Evolutionary conservation across 352 stramenopile genomes (phyloP), one percentile per base, ranked within the genome.

Genomic region (Aphanomyces stellatus): DNA sequence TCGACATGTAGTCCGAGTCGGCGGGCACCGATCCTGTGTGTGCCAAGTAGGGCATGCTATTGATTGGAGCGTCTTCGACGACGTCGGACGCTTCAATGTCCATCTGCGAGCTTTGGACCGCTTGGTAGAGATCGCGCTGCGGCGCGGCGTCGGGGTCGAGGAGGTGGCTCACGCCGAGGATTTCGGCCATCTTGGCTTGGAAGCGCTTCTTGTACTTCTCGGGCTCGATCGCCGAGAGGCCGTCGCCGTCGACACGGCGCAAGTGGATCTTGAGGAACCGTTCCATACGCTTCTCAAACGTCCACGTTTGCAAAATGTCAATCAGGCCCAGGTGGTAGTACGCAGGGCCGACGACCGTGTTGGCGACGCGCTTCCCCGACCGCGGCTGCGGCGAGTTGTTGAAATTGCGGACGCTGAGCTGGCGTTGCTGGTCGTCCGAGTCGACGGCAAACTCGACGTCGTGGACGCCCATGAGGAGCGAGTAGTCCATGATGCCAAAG

Each of bases 401-500:
- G 13, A 76, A 46, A 19, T 46, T 11, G n/a, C 71, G 13, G 72
- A 74, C 7, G 71, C 57, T n/a, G 33, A 48, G 24, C 60, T 70
- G 33, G 72, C 68, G 11, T 71, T 43, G 15, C 66, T 59, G 24
- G 71, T 72, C 53, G 11, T 65, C 69, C 4, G 70, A 71, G 49
- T 95, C 87, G 17, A 95, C 87, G 2, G 90, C 77, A 61, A 93
- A 95, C 69, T 93, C 85, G 35, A 93, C 81, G 72, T 95, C 85
- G 71, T 93, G 88, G 51, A 97, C 81, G 2, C 87, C 88, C 80
- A 97, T 90, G 22, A 97, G 80, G 33, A 97, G 69, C 28, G 84
- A 95, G 69, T 97, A 97, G 69, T 97, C 89, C 89, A 97, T 97
- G 65, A 97, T 96, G 22, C 88, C 87, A 71, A 94, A 92, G 34